Percentiles rank a stretch among this genome's conserved stretches.
Conservation (phyloP, 371 early-diverging fungal species). For the Mycotypha africana region DNA sequence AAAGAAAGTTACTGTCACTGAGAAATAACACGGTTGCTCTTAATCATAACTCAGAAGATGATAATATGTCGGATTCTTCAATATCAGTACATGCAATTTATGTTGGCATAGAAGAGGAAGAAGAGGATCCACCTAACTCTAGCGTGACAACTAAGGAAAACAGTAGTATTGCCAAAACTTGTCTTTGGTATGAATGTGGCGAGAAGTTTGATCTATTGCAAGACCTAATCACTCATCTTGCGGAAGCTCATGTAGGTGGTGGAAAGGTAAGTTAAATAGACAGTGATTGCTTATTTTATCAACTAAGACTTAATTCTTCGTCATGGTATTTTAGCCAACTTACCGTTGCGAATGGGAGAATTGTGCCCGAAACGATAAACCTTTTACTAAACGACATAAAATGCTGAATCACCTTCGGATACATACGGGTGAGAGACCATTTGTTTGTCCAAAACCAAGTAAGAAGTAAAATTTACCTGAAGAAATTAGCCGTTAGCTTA, state of each 20-base stretch:
- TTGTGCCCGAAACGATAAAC: conserved; percentile 69
- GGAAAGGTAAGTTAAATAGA: conserved; percentile 57
- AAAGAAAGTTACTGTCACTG: no score
- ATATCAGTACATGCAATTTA: no score
- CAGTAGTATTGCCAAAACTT: conserved; percentile 6
- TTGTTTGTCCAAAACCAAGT: conserved; percentile 40
- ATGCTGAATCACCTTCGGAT: conserved; percentile 86
- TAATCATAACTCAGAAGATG: conserved; percentile 11
- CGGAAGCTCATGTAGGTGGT: conserved; percentile 59
- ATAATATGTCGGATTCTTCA: conserved; percentile 10
- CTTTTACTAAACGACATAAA: conserved; percentile 88
- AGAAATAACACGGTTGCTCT: neutral
- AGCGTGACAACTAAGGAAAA: no score
- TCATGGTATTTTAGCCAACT: conserved; percentile 42
- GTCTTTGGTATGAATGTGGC: conserved; percentile 62
- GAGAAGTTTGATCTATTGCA: conserved; percentile 37
- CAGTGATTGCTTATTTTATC: no score
- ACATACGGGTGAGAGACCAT: conserved; percentile 82
- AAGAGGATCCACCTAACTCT: no score
- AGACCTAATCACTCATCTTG: conserved; percentile 54
- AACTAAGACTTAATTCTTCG: no score
- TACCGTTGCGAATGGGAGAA: conserved; percentile 83
- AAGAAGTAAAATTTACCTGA: no score
- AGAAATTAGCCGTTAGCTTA: no score
- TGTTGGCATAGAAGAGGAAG: conserved; percentile 20